These are phyloP conservation scores for Cercospora brassicicola DNA, from an alignment of 2,329 filamentous ascomycete genomes.

Conservation along the genomic window DNA sequence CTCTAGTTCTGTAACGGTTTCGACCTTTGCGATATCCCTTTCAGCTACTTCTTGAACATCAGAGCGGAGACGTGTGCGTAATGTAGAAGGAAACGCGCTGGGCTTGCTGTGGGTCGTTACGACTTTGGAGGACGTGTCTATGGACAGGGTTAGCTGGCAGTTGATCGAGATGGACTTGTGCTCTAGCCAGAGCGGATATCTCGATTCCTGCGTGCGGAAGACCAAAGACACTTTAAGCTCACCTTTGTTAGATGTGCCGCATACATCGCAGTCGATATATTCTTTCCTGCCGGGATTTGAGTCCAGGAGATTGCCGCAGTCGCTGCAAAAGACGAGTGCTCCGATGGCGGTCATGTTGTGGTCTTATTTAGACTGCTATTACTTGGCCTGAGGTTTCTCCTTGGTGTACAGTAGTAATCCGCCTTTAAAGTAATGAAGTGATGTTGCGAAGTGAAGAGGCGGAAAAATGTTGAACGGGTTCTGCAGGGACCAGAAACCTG, in stretches of 20 bases:
- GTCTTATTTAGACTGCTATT: background rate
- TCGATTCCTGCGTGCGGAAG: background rate
- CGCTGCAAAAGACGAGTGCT: constrained; percentile 86
- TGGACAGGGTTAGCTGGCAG: background rate
- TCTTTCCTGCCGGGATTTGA: constrained; percentile 75
- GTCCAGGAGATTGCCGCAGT: constrained; percentile 87
- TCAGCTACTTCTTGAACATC: constrained; percentile 78
- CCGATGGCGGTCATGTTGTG: constrained; percentile 79
- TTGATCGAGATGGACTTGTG: background rate
- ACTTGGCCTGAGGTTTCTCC: background rate
- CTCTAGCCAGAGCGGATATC: background rate
- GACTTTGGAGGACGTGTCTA: constrained; percentile 72
- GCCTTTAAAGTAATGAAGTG: background rate
- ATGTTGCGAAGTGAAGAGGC: constrained; percentile 17
- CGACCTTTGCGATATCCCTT: constrained; percentile 62
- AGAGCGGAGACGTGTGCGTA: constrained; percentile 77
- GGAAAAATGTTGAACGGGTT: constrained; percentile 4
- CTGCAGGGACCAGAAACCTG: background rate
- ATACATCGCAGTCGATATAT: constrained; percentile 78
- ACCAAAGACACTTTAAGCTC: background rate
- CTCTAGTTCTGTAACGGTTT: constrained; percentile 65
- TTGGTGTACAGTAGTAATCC: background rate
- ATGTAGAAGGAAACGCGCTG: constrained; percentile 83
- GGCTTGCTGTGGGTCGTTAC: constrained; percentile 83
- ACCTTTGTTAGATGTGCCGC: constrained; percentile 84